phyloP scores from a whole-genome alignment of 805 yeast genomes.

The Saccharomycopsis microspora region DNA sequence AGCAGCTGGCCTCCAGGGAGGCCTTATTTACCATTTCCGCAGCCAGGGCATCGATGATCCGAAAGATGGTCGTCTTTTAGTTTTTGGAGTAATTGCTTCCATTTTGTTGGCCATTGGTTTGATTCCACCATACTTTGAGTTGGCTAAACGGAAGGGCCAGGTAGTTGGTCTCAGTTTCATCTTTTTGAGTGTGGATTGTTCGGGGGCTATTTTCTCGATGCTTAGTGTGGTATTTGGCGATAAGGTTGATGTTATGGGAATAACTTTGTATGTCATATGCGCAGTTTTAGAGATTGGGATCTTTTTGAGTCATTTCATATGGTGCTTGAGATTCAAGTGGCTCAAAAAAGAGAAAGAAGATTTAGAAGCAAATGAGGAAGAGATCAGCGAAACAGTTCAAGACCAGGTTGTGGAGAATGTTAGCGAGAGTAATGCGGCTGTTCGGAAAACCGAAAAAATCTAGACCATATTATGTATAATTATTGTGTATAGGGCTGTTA shows the following conservation, averaged over 20 bases:
- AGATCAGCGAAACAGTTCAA: background rate
- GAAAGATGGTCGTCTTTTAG: conserved; percentile 66
- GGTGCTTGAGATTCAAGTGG: conserved; percentile 43
- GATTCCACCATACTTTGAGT: conserved; percentile 81
- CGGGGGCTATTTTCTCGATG: conserved; percentile 77
- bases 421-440: background rate
- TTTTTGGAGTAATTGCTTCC: conserved; percentile 75
- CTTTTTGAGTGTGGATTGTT: conserved; percentile 62
- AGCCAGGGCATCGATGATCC: conserved; percentile 27
- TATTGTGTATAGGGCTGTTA: too few relatives aligned
- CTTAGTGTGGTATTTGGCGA: conserved; percentile 44
- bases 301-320: conserved; percentile 52
- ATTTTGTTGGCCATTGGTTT: conserved; percentile 66
- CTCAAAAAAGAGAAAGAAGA: conserved; percentile 12
- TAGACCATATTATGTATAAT: too few relatives aligned
- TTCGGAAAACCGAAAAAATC: background rate
- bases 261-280: conserved; percentile 63
- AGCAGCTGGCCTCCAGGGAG: conserved; percentile 54
- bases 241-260: conserved; percentile 66
- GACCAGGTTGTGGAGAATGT: background rate
- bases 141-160: conserved; percentile 66
- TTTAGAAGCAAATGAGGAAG: background rate
- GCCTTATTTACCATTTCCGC: conserved; percentile 60
- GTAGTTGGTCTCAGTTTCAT: conserved; percentile 85
- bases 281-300: conserved; percentile 72